Percentiles rank a stretch among this genome's conserved stretches.
Conservation (phyloP, 495 filamentous ascomycete species). For the Cenococcum geophilum region DNA sequence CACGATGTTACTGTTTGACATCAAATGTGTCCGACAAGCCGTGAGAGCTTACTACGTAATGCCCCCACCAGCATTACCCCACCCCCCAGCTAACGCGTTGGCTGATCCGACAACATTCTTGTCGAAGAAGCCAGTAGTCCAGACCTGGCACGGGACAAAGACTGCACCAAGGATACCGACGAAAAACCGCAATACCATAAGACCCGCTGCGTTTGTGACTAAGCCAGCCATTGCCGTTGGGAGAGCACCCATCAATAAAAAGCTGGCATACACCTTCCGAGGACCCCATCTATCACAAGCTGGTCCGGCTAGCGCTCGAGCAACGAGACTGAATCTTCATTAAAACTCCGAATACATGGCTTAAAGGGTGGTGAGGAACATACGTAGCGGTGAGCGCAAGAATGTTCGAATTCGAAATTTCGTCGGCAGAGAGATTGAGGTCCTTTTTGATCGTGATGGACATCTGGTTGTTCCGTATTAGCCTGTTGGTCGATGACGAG, state of each 20-base stretch:
- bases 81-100: slow-evolving; percentile 78
- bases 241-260: slow-evolving; percentile 69
- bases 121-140: slow-evolving; percentile 93
- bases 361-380: too few species aligned
- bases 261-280: slow-evolving; percentile 67
- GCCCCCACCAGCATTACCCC: slow-evolving; percentile 87
- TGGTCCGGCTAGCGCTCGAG: slow-evolving; percentile 76
- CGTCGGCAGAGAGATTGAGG: slow-evolving; percentile 58
- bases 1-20: background rate
- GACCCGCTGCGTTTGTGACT: slow-evolving; percentile 60
- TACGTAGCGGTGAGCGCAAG: slow-evolving; percentile 80
- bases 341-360: too few species aligned
- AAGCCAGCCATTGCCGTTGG: slow-evolving; percentile 79
- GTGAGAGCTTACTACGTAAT: slow-evolving; percentile 50
- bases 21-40: background rate
- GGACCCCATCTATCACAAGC: slow-evolving; percentile 82
- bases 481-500: background rate
- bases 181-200: slow-evolving; percentile 82
- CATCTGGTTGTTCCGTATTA: slow-evolving; percentile 19
- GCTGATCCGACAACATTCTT: slow-evolving; percentile 90
- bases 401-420: slow-evolving; percentile 90
- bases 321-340: too few species aligned
- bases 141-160: slow-evolving; percentile 95
- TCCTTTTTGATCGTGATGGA: slow-evolving; percentile 49
- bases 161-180: slow-evolving; percentile 83